These are phyloP conservation scores for Sclerotinia minor DNA, from an alignment of 2,329 filamentous ascomycete genomes.

Conservation along the genomic window DNA sequence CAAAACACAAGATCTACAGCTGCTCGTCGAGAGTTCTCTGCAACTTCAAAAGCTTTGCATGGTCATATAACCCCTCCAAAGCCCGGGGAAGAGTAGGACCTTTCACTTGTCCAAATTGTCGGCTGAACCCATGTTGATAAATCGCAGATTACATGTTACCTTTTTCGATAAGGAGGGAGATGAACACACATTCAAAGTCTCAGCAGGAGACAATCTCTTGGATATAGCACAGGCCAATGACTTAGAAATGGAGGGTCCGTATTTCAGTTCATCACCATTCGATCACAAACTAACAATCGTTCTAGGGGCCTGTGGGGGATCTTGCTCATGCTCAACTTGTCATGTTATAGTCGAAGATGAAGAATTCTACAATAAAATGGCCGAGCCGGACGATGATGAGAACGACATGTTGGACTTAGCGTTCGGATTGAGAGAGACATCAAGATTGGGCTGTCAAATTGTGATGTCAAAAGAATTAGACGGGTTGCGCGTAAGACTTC, in stretches of 20 bases:
- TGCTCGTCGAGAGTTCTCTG: slow-evolving; percentile 57
- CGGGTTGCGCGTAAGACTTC: slow-evolving; percentile 80
- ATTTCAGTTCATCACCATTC: background rate
- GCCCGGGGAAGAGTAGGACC: slow-evolving; percentile 81
- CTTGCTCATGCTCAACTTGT: slow-evolving; percentile 74
- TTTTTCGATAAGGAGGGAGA: slow-evolving; percentile 90
- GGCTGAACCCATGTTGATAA: slow-evolving; percentile 15
- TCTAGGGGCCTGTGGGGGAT: slow-evolving; percentile 80
- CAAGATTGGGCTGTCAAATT: slow-evolving; percentile 55
- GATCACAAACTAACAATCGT: slow-evolving; percentile 20
- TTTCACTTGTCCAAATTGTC: background rate
- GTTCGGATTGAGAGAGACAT: slow-evolving; percentile 73
- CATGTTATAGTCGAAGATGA: slow-evolving; percentile 69
- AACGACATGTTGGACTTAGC: slow-evolving; percentile 75
- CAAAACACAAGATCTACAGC: slow-evolving; percentile 10
- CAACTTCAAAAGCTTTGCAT: slow-evolving; percentile 61
- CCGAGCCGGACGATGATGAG: slow-evolving; percentile 61
- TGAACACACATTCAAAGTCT: slow-evolving; percentile 74
- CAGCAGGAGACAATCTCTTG: slow-evolving; percentile 86
- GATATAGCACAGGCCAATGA: slow-evolving; percentile 95
- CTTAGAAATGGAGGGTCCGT: slow-evolving; percentile 87
- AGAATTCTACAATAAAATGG: slow-evolving; percentile 63
- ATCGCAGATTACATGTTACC: slow-evolving; percentile 73
- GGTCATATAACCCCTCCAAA: slow-evolving; percentile 82
- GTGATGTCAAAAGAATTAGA: slow-evolving; percentile 88